These are phyloP conservation scores for Saccharomyces hybrid DNA, from an alignment of 1,139 yeast genomes.

Conservation along the genomic window DNA sequence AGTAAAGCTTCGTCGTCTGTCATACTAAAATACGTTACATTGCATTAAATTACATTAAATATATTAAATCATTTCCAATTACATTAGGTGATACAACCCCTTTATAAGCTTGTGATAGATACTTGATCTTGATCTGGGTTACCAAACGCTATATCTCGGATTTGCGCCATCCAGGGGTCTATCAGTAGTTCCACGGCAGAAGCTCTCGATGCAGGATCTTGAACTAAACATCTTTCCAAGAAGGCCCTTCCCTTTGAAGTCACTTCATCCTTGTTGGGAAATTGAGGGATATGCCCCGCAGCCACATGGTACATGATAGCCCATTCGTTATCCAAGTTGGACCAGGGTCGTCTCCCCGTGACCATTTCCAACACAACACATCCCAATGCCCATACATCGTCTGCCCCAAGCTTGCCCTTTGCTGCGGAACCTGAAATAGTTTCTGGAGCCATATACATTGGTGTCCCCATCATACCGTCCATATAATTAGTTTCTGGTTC, in stretches of 20 bases:
- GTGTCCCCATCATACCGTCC: conserved; percentile 35
- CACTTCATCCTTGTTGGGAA: conserved; percentile 23
- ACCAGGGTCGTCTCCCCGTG: no score
- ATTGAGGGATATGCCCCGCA: no score
- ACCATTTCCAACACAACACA: no score
- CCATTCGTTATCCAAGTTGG: no score
- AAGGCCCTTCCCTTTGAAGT: conserved; percentile 67
- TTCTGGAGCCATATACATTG: no score
- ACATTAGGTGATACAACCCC: not conserved
- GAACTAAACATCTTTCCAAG: conserved; percentile 67
- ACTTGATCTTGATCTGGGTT: conserved; percentile 10
- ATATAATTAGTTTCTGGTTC: conserved; percentile 11
- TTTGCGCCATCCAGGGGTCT: conserved; percentile 85
- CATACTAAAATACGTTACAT: not conserved
- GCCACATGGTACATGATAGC: no score
- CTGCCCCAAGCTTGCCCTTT: no score
- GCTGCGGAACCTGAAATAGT: no score
- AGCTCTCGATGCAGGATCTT: conserved; percentile 73
- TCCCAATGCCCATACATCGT: no score
- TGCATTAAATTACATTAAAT: not conserved
- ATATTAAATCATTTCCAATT: not conserved
- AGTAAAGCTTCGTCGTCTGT: not conserved
- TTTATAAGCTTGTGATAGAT: conserved; percentile 1
- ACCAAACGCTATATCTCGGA: conserved; percentile 64
- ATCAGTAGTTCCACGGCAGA: conserved; percentile 76